A percentile compares a stretch with the other conserved stretches of the same genome.
Conservation (phyloP, 257 asterid genomes). For the Solanum ossicruentum region DNA sequence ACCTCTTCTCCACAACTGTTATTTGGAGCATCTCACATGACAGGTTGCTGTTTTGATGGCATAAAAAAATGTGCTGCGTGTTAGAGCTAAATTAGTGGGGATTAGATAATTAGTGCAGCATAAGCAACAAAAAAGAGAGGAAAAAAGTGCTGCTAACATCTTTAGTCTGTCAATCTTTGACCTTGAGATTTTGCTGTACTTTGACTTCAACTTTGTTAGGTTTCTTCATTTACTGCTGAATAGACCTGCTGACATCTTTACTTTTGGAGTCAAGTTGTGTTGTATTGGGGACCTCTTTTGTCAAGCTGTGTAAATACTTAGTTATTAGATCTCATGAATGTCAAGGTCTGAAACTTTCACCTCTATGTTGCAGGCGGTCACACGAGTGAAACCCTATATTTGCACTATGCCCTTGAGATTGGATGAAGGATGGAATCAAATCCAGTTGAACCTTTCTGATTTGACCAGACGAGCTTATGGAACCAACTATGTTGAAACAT, state of each 20-base stretch:
- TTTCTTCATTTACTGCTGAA: neutral
- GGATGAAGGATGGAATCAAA: constrained; percentile 97
- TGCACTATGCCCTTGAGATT: constrained; percentile 94
- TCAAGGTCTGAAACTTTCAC: neutral
- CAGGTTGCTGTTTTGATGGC: neutral
- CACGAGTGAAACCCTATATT: constrained; percentile 83
- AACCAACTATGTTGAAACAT: constrained; percentile 84
- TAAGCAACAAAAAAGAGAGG: neutral
- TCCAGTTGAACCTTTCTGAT: constrained; percentile 81
- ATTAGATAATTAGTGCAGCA: neutral
- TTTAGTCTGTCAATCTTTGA: neutral
- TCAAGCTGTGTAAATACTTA: neutral
- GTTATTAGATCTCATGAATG: neutral
- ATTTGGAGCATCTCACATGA: neutral
- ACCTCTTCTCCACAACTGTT: neutral
- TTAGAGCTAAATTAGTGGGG: neutral
- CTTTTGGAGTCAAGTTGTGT: neutral
- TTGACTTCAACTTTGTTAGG: neutral
- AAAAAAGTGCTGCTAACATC: neutral
- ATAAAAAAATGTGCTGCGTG: neutral
- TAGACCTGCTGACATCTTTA: neutral
- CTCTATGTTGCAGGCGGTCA: constrained; percentile 46
- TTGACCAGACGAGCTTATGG: constrained; percentile 91
- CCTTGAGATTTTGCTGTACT: neutral
- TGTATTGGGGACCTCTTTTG: neutral